Evolutionary conservation across 1,284 basidiomycete species (phyloP).

Genomic region (Tausonia pullulans): DNA sequence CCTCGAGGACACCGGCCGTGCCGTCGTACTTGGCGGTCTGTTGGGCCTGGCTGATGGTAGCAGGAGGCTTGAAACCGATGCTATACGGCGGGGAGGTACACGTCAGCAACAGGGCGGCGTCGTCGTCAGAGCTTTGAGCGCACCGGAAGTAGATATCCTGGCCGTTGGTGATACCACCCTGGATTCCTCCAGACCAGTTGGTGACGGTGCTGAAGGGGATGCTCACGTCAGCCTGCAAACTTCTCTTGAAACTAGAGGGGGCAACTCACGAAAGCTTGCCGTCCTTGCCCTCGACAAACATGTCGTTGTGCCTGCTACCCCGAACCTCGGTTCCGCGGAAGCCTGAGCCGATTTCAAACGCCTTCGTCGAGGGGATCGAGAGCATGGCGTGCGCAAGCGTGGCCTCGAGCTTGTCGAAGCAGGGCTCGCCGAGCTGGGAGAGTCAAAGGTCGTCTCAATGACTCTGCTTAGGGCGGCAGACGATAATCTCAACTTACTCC

Average conservation of each 20-base stretch:
- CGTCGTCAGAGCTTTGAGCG: slow-evolving; percentile 20
- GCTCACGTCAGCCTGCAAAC: too few species aligned
- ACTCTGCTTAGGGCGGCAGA: background rate
- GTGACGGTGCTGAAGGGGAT: slow-evolving; percentile 78
- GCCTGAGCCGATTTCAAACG: slow-evolving; percentile 94
- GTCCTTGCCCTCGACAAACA: slow-evolving; percentile 58
- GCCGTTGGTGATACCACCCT: slow-evolving; percentile 96
- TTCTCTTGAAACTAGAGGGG: too few species aligned
- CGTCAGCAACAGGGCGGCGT: background rate
- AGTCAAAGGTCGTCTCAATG: too few species aligned
- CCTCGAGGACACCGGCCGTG: slow-evolving; percentile 70
- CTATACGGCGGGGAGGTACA: slow-evolving; percentile 36
- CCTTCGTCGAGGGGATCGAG: slow-evolving; percentile 96
- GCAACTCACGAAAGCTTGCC: slow-evolving; percentile 35
- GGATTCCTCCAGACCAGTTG: slow-evolving; percentile 95
- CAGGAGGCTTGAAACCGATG: slow-evolving; percentile 95
- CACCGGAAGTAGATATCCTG: slow-evolving; percentile 96
- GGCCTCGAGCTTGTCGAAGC: slow-evolving; percentile 98
- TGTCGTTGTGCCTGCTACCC: slow-evolving; percentile 87
- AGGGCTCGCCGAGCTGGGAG: slow-evolving; percentile 76
- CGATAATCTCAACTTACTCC: slow-evolving; percentile 42
- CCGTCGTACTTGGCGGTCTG: slow-evolving; percentile 87
- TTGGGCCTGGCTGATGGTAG: slow-evolving; percentile 91
- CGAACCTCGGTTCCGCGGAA: slow-evolving; percentile 93
- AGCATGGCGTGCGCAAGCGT: slow-evolving; percentile 96